phyloP scores from a whole-genome alignment of 2,329 filamentous ascomycete genomes.

The Arachnomyces sp. region DNA sequence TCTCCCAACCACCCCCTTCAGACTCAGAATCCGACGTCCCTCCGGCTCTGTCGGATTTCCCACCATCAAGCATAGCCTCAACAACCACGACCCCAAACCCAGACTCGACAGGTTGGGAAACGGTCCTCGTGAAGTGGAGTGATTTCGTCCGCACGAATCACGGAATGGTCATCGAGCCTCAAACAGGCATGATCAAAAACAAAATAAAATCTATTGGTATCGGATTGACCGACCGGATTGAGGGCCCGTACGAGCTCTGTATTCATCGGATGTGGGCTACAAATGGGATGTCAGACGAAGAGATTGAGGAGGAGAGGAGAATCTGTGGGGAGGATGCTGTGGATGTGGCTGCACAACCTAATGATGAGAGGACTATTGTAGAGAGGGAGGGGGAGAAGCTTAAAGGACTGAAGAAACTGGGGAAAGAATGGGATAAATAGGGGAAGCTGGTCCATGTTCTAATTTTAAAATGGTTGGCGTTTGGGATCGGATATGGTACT shows the following conservation, averaged over 20 bases:
- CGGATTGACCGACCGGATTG: constrained; percentile 78
- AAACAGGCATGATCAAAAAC: constrained; percentile 79
- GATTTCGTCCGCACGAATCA: constrained; percentile 95
- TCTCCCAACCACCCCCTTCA: constrained; percentile 12
- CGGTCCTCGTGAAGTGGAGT: constrained; percentile 79
- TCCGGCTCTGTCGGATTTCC: constrained; percentile 31
- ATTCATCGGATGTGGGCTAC: constrained; percentile 89
- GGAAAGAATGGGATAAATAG: constrained; percentile 17
- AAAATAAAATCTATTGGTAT: constrained; percentile 81
- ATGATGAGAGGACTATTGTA: constrained; percentile 7
- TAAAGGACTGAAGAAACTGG: constrained; percentile 28
- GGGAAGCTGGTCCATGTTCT: constrained; percentile 8
- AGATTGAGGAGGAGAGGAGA: constrained; percentile 33
- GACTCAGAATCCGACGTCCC: constrained; percentile 20
- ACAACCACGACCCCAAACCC: constrained; percentile 34
- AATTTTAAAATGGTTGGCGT: constrained; percentile 3
- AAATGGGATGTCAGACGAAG: constrained; percentile 50
- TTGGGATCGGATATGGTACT: not conserved
- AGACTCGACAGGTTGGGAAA: constrained; percentile 84
- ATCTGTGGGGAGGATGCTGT: constrained; percentile 35
- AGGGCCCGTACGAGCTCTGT: constrained; percentile 79
- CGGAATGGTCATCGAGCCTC: constrained; percentile 85
- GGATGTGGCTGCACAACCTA: constrained; percentile 19
- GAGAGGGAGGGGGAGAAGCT: constrained; percentile 20
- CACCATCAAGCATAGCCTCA: constrained; percentile 27